Percentiles rank a stretch among this genome's conserved stretches.
These are phyloP conservation scores for Endocladia muricata DNA, from an alignment of 31 red algal species.

Conservation along the genomic window DNA sequence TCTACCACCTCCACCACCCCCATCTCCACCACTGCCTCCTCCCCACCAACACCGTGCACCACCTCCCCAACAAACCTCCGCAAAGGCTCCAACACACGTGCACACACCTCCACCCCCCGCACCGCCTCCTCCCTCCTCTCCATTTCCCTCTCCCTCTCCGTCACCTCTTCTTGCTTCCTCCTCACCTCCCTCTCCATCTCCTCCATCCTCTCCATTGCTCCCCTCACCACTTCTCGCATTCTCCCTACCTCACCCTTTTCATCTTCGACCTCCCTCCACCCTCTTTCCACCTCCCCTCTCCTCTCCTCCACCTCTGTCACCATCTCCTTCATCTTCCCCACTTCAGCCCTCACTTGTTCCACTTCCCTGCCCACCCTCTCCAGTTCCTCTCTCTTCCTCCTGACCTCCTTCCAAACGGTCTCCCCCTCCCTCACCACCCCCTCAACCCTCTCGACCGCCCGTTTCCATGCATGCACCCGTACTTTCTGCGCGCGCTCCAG, in stretches of 20 bases:
- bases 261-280: not conserved
- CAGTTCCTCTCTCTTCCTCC: not conserved
- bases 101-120: not conserved
- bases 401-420: not conserved
- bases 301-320: not conserved
- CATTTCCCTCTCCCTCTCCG: not conserved
- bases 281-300: not conserved
- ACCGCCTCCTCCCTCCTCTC: not conserved
- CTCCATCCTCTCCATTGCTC: not conserved
- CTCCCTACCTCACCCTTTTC: not conserved
- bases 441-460: not conserved
- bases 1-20: not conserved
- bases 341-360: not conserved
- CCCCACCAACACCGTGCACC: not conserved
- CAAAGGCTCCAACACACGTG: not conserved
- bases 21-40: not conserved
- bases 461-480: not conserved
- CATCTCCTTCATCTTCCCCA: not conserved
- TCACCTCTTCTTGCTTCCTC: conserved; percentile 3
- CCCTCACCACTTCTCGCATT: not conserved
- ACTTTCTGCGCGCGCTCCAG: not conserved
- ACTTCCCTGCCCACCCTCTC: not conserved
- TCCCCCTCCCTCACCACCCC: not conserved
- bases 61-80: not conserved
- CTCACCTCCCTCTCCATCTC: not conserved